phyloP scores from a whole-genome alignment of 768 basidiomycete genomes.

The Auricularia cornea region DNA sequence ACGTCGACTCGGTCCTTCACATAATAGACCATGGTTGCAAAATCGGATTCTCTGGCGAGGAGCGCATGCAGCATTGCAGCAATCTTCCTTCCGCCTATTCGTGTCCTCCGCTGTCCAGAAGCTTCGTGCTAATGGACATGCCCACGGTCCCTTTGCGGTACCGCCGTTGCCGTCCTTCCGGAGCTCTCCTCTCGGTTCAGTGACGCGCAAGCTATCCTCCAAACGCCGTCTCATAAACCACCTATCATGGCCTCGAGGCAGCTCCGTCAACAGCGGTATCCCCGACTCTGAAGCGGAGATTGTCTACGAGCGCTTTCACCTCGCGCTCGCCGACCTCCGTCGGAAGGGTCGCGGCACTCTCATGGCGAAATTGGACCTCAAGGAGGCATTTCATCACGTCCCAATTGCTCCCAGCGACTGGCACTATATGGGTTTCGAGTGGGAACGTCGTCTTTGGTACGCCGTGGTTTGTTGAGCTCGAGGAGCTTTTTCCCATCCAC shows the following conservation, averaged over 20 bases:
- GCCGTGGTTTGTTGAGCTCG: conserved; percentile 22
- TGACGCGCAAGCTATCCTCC: no score
- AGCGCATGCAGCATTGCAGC: not conserved
- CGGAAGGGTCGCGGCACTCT: no score
- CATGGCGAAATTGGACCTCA: no score
- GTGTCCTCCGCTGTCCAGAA: no score
- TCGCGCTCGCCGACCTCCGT: conserved; percentile 12
- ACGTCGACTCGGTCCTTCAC: not conserved
- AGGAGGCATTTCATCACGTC: conserved; percentile 27
- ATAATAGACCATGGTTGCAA: not conserved
- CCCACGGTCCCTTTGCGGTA: no score
- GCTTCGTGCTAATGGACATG: no score
- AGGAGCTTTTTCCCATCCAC: no score
- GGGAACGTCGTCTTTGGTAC: conserved; percentile 21
- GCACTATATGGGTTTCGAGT: conserved; percentile 26
- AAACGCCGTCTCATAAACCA: not conserved
- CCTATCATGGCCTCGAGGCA: not conserved
- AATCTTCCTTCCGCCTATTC: not conserved
- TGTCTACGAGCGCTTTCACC: conserved; percentile 21
- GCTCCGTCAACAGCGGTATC: conserved; percentile 7
- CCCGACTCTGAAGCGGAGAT: conserved; percentile 22
- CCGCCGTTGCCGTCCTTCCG: no score
- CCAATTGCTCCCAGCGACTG: conserved; percentile 23
- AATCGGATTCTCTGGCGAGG: not conserved
- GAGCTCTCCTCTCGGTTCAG: no score